phyloP scores from a whole-genome alignment of 176 grass and related monocot genomes.

The Poa pratensis region DNA sequence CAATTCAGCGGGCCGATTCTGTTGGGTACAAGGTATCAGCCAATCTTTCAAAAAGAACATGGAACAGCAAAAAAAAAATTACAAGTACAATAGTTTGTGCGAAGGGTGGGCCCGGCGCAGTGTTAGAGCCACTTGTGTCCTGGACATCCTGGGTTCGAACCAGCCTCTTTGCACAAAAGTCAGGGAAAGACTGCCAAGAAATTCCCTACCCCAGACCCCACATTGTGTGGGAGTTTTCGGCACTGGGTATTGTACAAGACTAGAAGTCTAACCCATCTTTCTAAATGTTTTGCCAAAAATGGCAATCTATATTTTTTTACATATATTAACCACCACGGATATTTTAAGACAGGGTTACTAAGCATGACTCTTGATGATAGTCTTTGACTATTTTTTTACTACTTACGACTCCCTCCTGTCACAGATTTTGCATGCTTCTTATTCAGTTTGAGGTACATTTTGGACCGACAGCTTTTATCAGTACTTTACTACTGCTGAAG shows the following conservation, averaged over 20 bases:
- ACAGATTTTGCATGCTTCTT: slow-evolving; percentile 13
- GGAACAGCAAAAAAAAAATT: background rate
- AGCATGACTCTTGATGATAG: background rate
- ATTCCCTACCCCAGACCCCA: no score
- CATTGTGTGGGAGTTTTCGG: no score
- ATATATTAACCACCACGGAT: background rate
- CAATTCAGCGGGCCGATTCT: slow-evolving; percentile 98
- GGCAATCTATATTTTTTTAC: background rate
- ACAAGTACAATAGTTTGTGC: background rate
- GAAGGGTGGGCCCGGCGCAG: no score
- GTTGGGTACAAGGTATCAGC: slow-evolving; percentile 40
- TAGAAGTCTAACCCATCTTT: background rate
- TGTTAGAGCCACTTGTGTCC: no score
- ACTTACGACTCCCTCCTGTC: background rate
- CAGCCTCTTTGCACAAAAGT: no score
- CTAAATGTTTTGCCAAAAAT: background rate
- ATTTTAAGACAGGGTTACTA: background rate
- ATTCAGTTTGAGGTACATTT: slow-evolving; percentile 1
- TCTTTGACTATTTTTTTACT: slow-evolving; percentile 5
- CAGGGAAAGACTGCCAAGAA: no score
- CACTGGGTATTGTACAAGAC: background rate
- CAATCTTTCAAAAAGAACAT: slow-evolving; percentile 4
- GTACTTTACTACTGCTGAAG: background rate
- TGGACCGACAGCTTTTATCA: background rate
- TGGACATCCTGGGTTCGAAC: no score